Percentiles rank a stretch among this genome's conserved stretches.
phyloP scores from a whole-genome alignment of 148 eudicot genomes.

The Pouteria glomerata region DNA sequence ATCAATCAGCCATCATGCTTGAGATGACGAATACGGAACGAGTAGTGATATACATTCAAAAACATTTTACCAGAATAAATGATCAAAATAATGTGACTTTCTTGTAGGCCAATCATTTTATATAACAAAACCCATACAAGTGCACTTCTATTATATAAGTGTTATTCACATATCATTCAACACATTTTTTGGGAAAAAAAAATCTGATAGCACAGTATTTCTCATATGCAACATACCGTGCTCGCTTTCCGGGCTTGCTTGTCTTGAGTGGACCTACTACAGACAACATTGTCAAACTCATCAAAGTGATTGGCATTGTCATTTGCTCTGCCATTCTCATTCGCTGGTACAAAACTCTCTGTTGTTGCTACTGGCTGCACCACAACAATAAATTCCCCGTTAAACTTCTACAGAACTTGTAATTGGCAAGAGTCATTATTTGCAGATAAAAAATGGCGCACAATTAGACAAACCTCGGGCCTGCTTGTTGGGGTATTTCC shows the following conservation, averaged over 20 bases:
- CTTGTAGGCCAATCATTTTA: no score
- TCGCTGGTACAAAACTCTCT: conserved; percentile 66
- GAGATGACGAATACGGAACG: no score
- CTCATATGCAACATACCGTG: conserved; percentile 75
- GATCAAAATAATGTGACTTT: no score
- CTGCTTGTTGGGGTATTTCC: conserved; percentile 75
- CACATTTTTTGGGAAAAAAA: no score
- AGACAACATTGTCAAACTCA: conserved; percentile 36
- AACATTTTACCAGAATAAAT: no score
- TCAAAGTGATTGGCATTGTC: conserved; percentile 25
- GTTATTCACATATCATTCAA: no score
- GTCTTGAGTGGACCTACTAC: conserved; percentile 64
- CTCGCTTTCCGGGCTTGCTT: conserved; percentile 73
- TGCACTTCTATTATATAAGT: no score
- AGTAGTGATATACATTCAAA: no score
- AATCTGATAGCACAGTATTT: no score
- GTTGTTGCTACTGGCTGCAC: conserved; percentile 77
- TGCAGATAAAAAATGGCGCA: no score
- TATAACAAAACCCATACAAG: no score
- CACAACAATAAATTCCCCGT: neutral
- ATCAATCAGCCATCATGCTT: no score
- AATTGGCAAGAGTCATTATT: neutral
- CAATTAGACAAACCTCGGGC: conserved; percentile 51
- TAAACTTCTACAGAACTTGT: neutral
- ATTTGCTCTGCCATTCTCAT: conserved; percentile 38